These are phyloP conservation scores for Gloeophyllum trabeum DNA, from an alignment of 768 basidiomycete genomes.

Conservation along the genomic window DNA sequence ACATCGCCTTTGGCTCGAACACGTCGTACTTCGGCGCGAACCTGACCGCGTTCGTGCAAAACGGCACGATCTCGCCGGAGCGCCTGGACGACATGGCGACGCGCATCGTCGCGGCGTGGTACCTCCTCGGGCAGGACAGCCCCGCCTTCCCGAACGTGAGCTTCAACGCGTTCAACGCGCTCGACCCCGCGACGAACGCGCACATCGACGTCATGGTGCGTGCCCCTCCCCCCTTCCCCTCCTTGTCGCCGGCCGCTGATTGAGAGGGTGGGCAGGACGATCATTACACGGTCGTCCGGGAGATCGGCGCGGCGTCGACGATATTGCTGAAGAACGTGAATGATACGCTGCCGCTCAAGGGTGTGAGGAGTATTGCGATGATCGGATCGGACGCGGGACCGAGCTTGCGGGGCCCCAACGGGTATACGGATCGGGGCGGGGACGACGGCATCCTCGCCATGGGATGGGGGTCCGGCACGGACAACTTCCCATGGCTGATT, in stretches of 20 bases:
- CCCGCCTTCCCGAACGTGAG: slow-evolving; percentile 50
- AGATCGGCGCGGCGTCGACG: slow-evolving; percentile 64
- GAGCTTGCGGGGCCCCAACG: slow-evolving; percentile 33
- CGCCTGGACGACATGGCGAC: slow-evolving; percentile 77
- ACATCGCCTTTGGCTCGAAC: slow-evolving; percentile 36
- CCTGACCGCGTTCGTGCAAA: slow-evolving; percentile 55
- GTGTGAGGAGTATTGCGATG: slow-evolving; percentile 46
- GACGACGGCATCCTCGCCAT: slow-evolving; percentile 65
- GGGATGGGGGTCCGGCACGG: slow-evolving; percentile 89
- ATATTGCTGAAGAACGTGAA: slow-evolving; percentile 68
- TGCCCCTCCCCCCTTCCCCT: not conserved
- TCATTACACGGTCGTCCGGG: slow-evolving; percentile 54
- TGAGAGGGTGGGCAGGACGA: slow-evolving; percentile 57
- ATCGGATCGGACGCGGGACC: slow-evolving; percentile 45
- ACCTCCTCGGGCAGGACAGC: slow-evolving; percentile 53
- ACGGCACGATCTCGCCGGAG: slow-evolving; percentile 55
- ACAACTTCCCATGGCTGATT: slow-evolving; percentile 69
- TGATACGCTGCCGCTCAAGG: slow-evolving; percentile 44
- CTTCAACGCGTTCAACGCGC: slow-evolving; percentile 55
- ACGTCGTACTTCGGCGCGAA: slow-evolving; percentile 56
- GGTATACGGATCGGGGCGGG: slow-evolving; percentile 27
- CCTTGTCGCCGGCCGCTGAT: slow-evolving; percentile 18
- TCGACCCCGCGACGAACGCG: slow-evolving; percentile 30
- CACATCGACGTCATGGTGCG: not conserved
- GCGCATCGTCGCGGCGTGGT: slow-evolving; percentile 67